Conservation (phyloP, 2,329 filamentous ascomycete species). For the Fusarium stilboides region DNA sequence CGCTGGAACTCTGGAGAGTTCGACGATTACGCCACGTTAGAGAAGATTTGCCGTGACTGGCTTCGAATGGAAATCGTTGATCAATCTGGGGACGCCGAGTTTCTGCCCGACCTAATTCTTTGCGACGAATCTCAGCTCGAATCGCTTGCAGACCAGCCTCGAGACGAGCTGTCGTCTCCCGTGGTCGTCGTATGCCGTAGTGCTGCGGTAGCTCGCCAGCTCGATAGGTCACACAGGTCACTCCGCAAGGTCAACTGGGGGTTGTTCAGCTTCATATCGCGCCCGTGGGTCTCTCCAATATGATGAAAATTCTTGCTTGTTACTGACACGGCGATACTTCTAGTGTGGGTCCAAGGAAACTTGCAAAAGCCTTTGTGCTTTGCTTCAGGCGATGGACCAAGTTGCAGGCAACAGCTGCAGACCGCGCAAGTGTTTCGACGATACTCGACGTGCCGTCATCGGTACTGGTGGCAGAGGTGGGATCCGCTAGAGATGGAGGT, state of each 20-base stretch:
- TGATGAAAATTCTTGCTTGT: not conserved
- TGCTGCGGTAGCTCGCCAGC: conserved; percentile 50
- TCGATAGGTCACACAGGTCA: conserved; percentile 38
- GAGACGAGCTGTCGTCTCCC: conserved; percentile 36
- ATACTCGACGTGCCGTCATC: conserved; percentile 15
- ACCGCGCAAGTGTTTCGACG: conserved; percentile 33
- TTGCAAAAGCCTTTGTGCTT: conserved; percentile 53
- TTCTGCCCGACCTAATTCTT: conserved; percentile 50
- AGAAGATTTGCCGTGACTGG: conserved; percentile 25
- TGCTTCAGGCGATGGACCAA: conserved; percentile 51
- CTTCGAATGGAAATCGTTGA: conserved; percentile 39
- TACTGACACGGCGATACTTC: not conserved
- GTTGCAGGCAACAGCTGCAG: conserved; percentile 13
- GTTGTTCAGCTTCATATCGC: conserved; percentile 56
- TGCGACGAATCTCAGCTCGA: conserved; percentile 34
- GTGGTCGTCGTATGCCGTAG: conserved; percentile 55
- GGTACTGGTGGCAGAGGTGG: not conserved
- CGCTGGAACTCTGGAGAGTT: conserved; percentile 18
- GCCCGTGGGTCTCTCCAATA: conserved; percentile 52
- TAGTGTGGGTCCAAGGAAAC: conserved; percentile 58
- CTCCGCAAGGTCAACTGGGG: conserved; percentile 34
- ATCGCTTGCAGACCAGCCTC: not conserved
- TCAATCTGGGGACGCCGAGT: not conserved
- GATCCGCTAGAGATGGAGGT: not conserved
- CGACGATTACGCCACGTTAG: conserved; percentile 12